These are phyloP conservation scores for Sicyos edulis DNA, from an alignment of 306 rosid genomes.

Conservation along the genomic window DNA sequence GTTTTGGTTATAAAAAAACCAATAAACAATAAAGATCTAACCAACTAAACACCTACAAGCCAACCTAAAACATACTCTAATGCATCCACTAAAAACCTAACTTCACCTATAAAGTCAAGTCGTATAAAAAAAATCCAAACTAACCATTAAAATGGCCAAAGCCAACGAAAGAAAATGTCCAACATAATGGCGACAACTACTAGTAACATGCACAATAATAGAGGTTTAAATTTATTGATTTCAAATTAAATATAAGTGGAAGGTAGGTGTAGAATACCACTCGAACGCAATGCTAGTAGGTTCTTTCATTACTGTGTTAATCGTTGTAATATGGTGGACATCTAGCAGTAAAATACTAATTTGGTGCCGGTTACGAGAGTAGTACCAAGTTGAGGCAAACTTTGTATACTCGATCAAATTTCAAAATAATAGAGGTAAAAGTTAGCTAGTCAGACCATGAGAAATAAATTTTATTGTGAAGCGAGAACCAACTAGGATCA, in stretches of 20 bases:
- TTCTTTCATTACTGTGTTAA: not conserved
- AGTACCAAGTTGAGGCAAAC: not conserved
- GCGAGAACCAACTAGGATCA: not conserved
- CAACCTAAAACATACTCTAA: not conserved
- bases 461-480: constrained; percentile 1
- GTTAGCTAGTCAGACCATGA: constrained; percentile 1
- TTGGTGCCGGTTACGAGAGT: not conserved
- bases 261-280: not conserved
- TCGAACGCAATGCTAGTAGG: not conserved
- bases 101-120: not conserved
- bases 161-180: not conserved
- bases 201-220: not conserved
- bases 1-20: not conserved
- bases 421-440: constrained; percentile 11
- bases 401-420: constrained; percentile 3
- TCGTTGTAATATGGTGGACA: too few species aligned
- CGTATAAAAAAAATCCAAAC: not conserved
- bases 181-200: not conserved
- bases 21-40: not conserved
- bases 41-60: not conserved
- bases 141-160: not conserved
- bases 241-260: not conserved
- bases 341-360: not conserved
- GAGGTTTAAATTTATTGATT: not conserved
- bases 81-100: not conserved